Percentiles rank a stretch among this genome's conserved stretches.
These are phyloP conservation scores for Celoporthe dispersa DNA, from an alignment of 2,329 filamentous ascomycete species.

Conservation along the genomic window DNA sequence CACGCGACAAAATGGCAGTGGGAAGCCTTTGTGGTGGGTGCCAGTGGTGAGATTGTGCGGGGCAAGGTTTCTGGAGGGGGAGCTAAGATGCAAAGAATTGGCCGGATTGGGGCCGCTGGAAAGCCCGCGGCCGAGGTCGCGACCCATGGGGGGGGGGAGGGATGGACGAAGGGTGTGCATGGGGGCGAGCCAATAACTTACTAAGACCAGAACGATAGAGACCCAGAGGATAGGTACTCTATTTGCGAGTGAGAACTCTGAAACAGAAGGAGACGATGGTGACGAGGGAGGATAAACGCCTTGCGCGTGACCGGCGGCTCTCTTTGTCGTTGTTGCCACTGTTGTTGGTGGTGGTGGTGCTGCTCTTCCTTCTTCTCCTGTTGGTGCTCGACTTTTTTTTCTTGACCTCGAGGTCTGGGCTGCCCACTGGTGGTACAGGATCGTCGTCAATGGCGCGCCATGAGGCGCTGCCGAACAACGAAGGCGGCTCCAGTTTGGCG, in stretches of 20 bases:
- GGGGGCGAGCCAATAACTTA: conserved; percentile 33
- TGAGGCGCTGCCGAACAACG: conserved; percentile 34
- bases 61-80: conserved; percentile 27
- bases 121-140: conserved; percentile 11
- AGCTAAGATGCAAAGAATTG: conserved; percentile 33
- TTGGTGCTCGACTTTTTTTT: conserved; percentile 12
- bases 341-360: background rate
- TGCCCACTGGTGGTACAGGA: conserved; percentile 28
- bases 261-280: conserved; percentile 1
- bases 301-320: background rate
- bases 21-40: conserved; percentile 11
- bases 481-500: conserved; percentile 31
- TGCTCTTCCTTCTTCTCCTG: background rate
- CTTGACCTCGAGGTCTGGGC: conserved; percentile 29
- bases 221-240: conserved; percentile 38
- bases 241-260: conserved; percentile 29
- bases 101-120: conserved; percentile 23
- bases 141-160: background rate
- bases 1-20: conserved; percentile 10
- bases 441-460: conserved; percentile 37
- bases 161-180: background rate
- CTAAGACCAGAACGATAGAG: conserved; percentile 38
- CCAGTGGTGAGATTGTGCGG: conserved; percentile 29
- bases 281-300: background rate
- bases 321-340: background rate